Evolutionary conservation across 2,329 filamentous ascomycete species (phyloP).

Genomic region (Hymenoscyphus infarciens): DNA sequence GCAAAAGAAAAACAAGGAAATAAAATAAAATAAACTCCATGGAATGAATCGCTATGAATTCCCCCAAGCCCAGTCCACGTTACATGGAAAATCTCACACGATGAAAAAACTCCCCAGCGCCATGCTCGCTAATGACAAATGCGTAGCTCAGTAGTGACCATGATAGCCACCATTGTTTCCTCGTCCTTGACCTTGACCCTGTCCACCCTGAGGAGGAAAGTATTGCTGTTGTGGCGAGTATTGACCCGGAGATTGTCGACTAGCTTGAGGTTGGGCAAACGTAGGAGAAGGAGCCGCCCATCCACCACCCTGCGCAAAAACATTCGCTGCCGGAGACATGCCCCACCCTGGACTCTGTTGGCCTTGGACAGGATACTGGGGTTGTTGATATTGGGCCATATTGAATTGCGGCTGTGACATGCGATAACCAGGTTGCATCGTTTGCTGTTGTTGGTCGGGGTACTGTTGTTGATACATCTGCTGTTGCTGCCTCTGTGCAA

Average conservation of each 20-base stretch:
- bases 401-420: slow-evolving; percentile 24
- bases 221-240: slow-evolving; percentile 16
- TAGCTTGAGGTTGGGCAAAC: slow-evolving; percentile 10
- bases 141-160: background rate
- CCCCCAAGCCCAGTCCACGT: background rate
- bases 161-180: slow-evolving; percentile 12
- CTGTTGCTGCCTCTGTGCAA: slow-evolving; percentile 62
- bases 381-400: slow-evolving; percentile 26
- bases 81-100: background rate
- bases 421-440: slow-evolving; percentile 22
- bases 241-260: slow-evolving; percentile 8
- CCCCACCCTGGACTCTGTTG: slow-evolving; percentile 32
- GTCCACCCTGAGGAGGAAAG: slow-evolving; percentile 16
- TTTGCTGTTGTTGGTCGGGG: slow-evolving; percentile 15
- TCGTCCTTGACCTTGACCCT: slow-evolving; percentile 16
- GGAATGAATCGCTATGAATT: slow-evolving; percentile 13
- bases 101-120: background rate
- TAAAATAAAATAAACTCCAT: slow-evolving; percentile 10
- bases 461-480: slow-evolving; percentile 32
- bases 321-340: slow-evolving; percentile 32
- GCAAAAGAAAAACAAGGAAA: background rate
- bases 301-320: slow-evolving; percentile 36
- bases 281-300: slow-evolving; percentile 30
- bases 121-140: background rate
- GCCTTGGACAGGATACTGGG: slow-evolving; percentile 26